phyloP scores from a whole-genome alignment of 2,329 filamentous ascomycete genomes.

The Xenoacremonium recifei region DNA sequence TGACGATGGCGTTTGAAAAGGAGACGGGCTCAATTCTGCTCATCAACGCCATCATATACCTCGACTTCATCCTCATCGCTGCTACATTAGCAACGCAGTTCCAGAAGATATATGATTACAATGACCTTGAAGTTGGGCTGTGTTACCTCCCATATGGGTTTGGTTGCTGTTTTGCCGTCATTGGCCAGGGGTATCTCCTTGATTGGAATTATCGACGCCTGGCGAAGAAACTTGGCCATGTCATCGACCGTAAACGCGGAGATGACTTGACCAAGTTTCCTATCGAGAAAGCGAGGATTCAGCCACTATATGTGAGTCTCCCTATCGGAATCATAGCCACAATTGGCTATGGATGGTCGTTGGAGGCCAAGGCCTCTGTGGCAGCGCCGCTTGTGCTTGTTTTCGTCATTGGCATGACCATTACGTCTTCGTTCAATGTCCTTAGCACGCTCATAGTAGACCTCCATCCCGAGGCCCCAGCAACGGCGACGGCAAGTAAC shows the following conservation, averaged over 20 bases:
- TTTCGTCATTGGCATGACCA: slow-evolving; percentile 55
- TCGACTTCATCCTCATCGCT: slow-evolving; percentile 54
- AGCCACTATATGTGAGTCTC: slow-evolving; percentile 54
- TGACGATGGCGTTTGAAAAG: slow-evolving; percentile 55
- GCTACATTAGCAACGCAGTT: slow-evolving; percentile 54
- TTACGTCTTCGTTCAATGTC: slow-evolving; percentile 62
- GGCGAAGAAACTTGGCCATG: slow-evolving; percentile 59
- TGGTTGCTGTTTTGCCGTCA: slow-evolving; percentile 46
- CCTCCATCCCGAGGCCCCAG: slow-evolving; percentile 58
- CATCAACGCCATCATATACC: slow-evolving; percentile 53
- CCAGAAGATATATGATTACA: slow-evolving; percentile 49
- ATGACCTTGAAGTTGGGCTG: slow-evolving; percentile 50
- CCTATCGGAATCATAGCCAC: slow-evolving; percentile 51
- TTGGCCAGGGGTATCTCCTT: slow-evolving; percentile 56
- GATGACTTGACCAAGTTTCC: slow-evolving; percentile 52
- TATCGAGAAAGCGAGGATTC: slow-evolving; percentile 54
- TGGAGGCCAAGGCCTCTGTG: slow-evolving; percentile 49
- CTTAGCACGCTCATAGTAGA: slow-evolving; percentile 65
- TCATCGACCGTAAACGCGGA: slow-evolving; percentile 58
- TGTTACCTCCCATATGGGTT: slow-evolving; percentile 55
- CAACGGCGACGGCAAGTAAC: slow-evolving; percentile 62
- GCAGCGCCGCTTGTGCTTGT: slow-evolving; percentile 55
- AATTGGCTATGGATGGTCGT: slow-evolving; percentile 57
- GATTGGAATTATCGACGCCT: slow-evolving; percentile 71
- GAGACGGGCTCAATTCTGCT: slow-evolving; percentile 54